Evolutionary conservation across 78 protist genomes (phyloP), one percentile per base, ranked within the genome.

Genomic region (Speleostelium caveatum): DNA sequence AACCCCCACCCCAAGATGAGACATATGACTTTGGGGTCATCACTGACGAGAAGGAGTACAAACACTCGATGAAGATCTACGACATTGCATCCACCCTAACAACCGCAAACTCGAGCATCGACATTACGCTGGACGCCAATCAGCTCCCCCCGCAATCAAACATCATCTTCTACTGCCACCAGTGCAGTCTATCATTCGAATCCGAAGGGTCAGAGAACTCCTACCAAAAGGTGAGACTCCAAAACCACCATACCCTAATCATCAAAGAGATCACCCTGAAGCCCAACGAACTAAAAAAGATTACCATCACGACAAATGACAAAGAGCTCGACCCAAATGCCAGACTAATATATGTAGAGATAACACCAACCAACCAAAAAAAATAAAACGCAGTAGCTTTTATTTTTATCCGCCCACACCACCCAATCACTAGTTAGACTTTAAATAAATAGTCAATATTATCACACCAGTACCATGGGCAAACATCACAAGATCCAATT

Each of bases 11-110:
- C 36, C n/a, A 61, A 26, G 5, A 28, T 26, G 76, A 69, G n/a
- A 69, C 76, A 4, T 24, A 45, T 69, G 76, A 69, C 30, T 69
- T 69, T 49, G 49, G 61, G 24, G 76, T 69, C 2, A 69, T 69
- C 30, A 45, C 55, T 28, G 49, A 69, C 26, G 62, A 69, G 3
- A 51, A 51, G 41, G 62, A 49, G 30, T 36, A 30, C 26, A 26
- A 49, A 24, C 76, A 69, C 28, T 35, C 35, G 0, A 10, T 8
- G 14, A 32, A 16, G 10, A 39, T 69, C 10, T 5, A 45, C 10
- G 6, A 6, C 6, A 14, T 45, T 10, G 10, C 6, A 14, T 14
- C 6, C 10, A 14, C 53, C 6, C 10, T 45, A 6, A 45, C 6
- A 14, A 45, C 6, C 10, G 53, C 6, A 45, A 45, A 45, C 53